These are phyloP conservation scores for Chrysoporthe cubensis DNA, from an alignment of 2,329 filamentous ascomycete species.

Conservation along the genomic window DNA sequence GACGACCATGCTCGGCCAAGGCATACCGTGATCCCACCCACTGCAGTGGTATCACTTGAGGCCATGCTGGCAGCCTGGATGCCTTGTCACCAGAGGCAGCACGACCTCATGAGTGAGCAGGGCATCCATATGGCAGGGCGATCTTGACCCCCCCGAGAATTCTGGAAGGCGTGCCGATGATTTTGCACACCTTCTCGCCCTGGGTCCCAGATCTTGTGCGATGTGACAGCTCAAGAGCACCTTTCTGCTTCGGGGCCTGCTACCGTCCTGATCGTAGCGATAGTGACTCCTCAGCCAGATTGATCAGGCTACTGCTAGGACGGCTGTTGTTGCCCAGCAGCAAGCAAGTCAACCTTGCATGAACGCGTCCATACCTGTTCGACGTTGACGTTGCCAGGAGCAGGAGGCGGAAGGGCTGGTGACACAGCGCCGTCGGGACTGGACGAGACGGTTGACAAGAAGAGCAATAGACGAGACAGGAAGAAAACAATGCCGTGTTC, in stretches of 20 bases:
- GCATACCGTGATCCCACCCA: constrained; percentile 35
- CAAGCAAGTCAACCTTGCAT: constrained; percentile 31
- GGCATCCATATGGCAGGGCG: constrained; percentile 26
- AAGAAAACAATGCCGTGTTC: constrained; percentile 6
- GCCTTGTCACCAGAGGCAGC: constrained; percentile 34
- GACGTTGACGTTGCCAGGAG: constrained; percentile 14
- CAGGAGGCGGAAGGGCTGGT: constrained; percentile 18
- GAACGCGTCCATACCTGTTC: constrained; percentile 27
- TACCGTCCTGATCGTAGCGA: constrained; percentile 24
- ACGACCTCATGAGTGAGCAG: constrained; percentile 19
- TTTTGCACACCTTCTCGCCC: constrained; percentile 37
- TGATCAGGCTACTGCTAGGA: constrained; percentile 27
- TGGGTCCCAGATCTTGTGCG: constrained; percentile 54
- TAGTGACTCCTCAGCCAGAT: constrained; percentile 20
- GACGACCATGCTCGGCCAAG: constrained; percentile 28
- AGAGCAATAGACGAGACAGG: not conserved
- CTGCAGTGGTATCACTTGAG: constrained; percentile 35
- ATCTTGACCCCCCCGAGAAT: constrained; percentile 33
- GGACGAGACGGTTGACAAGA: not conserved
- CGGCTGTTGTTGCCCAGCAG: constrained; percentile 28
- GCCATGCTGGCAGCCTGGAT: constrained; percentile 34
- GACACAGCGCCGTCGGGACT: constrained; percentile 17
- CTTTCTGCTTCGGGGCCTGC: constrained; percentile 27
- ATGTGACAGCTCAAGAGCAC: constrained; percentile 51
- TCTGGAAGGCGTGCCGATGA: constrained; percentile 36